Percentiles rank a stretch among this genome's conserved stretches.
These are phyloP conservation scores for Trichopus zeylanicus DNA, from an alignment of 116 monocot species.

Conservation along the genomic window DNA sequence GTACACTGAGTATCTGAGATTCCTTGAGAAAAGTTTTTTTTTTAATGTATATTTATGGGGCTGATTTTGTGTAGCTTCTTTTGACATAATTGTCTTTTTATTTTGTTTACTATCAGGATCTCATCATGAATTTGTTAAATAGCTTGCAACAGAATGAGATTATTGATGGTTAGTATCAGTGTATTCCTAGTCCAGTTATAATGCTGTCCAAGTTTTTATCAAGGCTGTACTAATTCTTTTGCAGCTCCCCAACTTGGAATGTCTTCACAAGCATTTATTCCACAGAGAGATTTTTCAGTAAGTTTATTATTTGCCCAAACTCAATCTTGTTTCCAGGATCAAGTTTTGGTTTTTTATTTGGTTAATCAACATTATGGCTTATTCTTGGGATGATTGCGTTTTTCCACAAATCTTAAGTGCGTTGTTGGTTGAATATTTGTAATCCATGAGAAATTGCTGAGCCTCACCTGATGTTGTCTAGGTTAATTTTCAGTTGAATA, in stretches of 20 bases:
- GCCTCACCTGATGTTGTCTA: not conserved
- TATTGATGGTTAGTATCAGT: conserved; percentile 39
- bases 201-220: not conserved
- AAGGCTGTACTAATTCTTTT: not conserved
- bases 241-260: conserved; percentile 36
- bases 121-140: conserved; percentile 67
- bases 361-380: conserved; percentile 61
- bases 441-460: not conserved
- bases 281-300: conserved; percentile 34
- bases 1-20: conserved; percentile 17
- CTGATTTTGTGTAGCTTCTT: not conserved
- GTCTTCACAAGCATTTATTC: conserved; percentile 26
- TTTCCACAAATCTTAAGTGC: not conserved
- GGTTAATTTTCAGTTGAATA: conserved; percentile 17
- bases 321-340: conserved; percentile 23
- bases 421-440: no score
- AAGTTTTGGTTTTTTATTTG: conserved; percentile 20
- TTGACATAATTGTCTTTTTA: not conserved
- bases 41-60: not conserved
- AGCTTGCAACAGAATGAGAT: conserved; percentile 64
- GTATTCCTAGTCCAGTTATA: not conserved
- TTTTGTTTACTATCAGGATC: conserved; percentile 42
- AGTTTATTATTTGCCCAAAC: conserved; percentile 2
- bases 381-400: conserved; percentile 35
- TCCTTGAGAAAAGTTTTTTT: not conserved